Conservation (phyloP, 352 stramenopile genomes). For the Phytopythium delawarense region DNA sequence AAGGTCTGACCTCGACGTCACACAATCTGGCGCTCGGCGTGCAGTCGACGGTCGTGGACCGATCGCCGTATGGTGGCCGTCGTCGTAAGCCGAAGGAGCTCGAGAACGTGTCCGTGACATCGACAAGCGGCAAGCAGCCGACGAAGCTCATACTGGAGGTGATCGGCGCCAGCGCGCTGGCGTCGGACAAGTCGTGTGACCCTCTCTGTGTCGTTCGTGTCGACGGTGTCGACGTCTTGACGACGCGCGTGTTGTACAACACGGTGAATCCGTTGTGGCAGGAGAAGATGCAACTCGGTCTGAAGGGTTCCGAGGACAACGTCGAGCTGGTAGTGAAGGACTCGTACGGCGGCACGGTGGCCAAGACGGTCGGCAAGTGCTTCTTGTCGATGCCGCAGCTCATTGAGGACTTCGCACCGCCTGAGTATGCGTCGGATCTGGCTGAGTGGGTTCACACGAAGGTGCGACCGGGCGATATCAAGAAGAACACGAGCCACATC, state of each 20-base stretch:
- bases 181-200: conserved; percentile 76
- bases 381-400: conserved; percentile 70
- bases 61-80: conserved; percentile 68
- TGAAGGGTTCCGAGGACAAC: conserved; percentile 49
- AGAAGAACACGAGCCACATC: conserved; percentile 78
- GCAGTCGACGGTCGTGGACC: conserved; percentile 77
- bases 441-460: conserved; percentile 79
- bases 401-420: conserved; percentile 72
- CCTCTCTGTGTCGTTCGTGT: conserved; percentile 71
- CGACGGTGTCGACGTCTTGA: conserved; percentile 62
- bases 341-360: conserved; percentile 74
- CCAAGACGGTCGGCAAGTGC: conserved; percentile 76
- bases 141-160: conserved; percentile 63
- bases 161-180: conserved; percentile 59
- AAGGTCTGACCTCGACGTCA: conserved; percentile 79
- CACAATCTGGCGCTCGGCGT: conserved; percentile 76
- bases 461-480: conserved; percentile 69
- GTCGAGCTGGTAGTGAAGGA: conserved; percentile 83
- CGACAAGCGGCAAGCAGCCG: conserved; percentile 54
- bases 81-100: conserved; percentile 69
- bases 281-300: conserved; percentile 57
- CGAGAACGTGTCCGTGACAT: conserved; percentile 51
- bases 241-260: conserved; percentile 80
- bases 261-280: conserved; percentile 81
- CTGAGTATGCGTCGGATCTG: conserved; percentile 67